phyloP scores from a whole-genome alignment of 140 eudicot genomes.

The Oenanthe javanica region DNA sequence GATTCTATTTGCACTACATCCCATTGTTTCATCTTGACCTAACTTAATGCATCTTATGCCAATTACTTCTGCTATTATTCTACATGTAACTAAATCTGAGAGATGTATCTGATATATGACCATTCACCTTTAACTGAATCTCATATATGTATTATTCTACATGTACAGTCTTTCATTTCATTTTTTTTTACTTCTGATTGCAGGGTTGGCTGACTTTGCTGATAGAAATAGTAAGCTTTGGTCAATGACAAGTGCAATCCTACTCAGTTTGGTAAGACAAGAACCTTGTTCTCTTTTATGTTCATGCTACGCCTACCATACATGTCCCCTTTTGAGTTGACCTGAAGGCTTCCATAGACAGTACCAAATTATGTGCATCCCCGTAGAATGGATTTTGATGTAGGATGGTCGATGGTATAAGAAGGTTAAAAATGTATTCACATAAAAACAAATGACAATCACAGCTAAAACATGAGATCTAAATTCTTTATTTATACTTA shows the following conservation, averaged over 20 bases:
- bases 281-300: background rate
- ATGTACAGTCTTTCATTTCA: background rate
- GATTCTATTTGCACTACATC: too few species aligned
- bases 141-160: background rate
- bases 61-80: too few species aligned
- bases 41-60: too few species aligned
- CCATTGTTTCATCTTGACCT: too few species aligned
- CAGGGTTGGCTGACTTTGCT: conserved; percentile 69
- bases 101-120: too few species aligned
- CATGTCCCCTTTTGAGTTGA: background rate
- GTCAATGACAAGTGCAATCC: conserved; percentile 56
- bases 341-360: background rate
- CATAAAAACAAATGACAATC: background rate
- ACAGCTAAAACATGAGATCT: background rate
- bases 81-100: too few species aligned
- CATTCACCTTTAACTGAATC: background rate
- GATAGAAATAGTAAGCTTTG: conserved; percentile 70
- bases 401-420: background rate
- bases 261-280: conserved; percentile 63
- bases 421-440: background rate
- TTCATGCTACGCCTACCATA: background rate
- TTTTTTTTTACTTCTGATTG: conserved; percentile 8
- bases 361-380: background rate
- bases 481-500: background rate
- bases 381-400: background rate